Base-by-base conservation (phyloP, 1,139 yeast species). In the Suhomyces guaymorum region DNA sequence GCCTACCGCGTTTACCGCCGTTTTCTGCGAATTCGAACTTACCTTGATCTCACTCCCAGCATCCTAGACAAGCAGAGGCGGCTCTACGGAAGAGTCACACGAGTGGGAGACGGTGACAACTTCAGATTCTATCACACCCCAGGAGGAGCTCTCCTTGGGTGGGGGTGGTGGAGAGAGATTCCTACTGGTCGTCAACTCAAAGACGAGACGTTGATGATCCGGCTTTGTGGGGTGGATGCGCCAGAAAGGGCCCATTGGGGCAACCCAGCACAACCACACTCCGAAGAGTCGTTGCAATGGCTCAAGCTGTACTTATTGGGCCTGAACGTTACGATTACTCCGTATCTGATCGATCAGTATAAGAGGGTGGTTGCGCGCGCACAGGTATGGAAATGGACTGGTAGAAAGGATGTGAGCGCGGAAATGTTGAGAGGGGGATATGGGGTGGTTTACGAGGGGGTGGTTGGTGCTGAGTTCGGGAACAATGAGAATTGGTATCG, bases 211-310 rank as follows among this genome's bases (percentile, higher is more conserved):
- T 63, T 77, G 18, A 71, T 76, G 61, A 77, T 94, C 10, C 68
- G 99, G 31, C 61, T 92, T 20, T 85, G 95, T 58, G 99, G 97
- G 0, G 81, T 92, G n/a, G 99, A 92, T 67, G 98, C 99, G 0
- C 99, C 99, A 1, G 99, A 92, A 55, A 65, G 95, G 26, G 78
- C 95, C 2, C 97, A 92, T 65, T 92, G 88, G 62, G 99, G 99
- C 1, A 85, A 85, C 44, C 90, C 95, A 0, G 85, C 96, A 0
- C 98, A 92, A 55, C 95, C 95, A 0, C 84, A 63, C 53, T 78
- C 95, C 20, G 87, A 81, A 32, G 97, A 92, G 44, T 94, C 97
- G 0, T 61, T 90, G 39, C 52, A 54, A 4, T 92, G 97, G 96
- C 66, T 92, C 22, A 66, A 82, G 28, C 49, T 61, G 12, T 83